Evolutionary conservation across 192 early-diverging fungal species (phyloP).

Genomic region (Coemansia sp.): DNA sequence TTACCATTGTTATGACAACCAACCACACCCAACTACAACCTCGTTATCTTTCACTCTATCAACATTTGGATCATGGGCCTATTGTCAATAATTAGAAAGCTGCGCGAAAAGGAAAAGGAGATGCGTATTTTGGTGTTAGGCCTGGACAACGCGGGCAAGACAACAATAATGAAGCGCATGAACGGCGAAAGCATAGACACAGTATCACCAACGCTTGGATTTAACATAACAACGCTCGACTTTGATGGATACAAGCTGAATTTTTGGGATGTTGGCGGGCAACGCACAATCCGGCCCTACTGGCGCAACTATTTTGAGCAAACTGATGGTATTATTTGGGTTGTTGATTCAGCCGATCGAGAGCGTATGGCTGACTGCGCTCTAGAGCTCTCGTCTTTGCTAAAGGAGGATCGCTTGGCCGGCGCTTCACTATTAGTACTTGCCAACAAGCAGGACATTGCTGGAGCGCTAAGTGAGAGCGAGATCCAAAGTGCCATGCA

Average conservation of each 20-base stretch:
- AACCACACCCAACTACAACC: background rate
- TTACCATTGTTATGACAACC: background rate
- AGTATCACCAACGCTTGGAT: conserved; percentile 95
- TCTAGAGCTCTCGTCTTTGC: conserved; percentile 72
- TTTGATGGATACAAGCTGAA: conserved; percentile 75
- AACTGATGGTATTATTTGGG: conserved; percentile 97
- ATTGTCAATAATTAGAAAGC: conserved; percentile 92
- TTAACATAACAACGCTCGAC: conserved; percentile 95
- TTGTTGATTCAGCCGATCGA: conserved; percentile 93
- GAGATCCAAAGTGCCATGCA: conserved; percentile 76
- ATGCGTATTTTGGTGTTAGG: conserved; percentile 95
- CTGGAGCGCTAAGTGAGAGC: conserved; percentile 71
- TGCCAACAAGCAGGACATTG: conserved; percentile 98
- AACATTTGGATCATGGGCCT: conserved; percentile 76
- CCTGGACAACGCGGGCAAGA: conserved; percentile 99
- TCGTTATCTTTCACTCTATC: background rate
- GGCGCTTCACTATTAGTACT: conserved; percentile 94
- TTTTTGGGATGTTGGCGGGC: conserved; percentile 98
- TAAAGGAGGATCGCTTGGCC: conserved; percentile 92
- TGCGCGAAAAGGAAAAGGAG: conserved; percentile 90
- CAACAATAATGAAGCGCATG: conserved; percentile 94
- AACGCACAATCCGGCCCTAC: conserved; percentile 94
- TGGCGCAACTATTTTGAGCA: conserved; percentile 99
- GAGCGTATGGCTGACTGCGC: conserved; percentile 80
- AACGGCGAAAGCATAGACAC: conserved; percentile 90